phyloP scores from a whole-genome alignment of 2,329 filamentous ascomycete genomes.

The Ophiostoma montium region DNA sequence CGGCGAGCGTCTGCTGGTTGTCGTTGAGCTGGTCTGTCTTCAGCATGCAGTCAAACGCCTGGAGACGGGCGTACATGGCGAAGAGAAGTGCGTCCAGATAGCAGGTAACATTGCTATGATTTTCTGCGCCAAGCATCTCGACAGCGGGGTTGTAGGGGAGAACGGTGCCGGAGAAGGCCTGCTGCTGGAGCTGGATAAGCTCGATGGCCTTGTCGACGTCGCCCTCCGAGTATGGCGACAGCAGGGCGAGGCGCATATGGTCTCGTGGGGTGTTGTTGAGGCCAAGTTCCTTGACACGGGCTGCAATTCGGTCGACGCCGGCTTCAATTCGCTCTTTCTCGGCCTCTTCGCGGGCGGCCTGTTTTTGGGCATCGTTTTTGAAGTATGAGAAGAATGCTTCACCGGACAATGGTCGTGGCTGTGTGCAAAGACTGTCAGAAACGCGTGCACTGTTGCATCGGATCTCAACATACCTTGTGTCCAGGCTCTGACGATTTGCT shows the following conservation, averaged over 20 bases:
- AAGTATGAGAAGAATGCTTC: conserved; percentile 52
- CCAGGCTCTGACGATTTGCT: conserved; percentile 41
- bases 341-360: conserved; percentile 36
- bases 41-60: conserved; percentile 87
- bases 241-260: conserved; percentile 39
- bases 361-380: conserved; percentile 46
- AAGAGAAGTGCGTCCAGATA: conserved; percentile 86
- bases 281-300: conserved; percentile 27
- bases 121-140: conserved; percentile 71
- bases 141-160: conserved; percentile 57
- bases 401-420: conserved; percentile 33
- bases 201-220: conserved; percentile 63
- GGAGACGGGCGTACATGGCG: conserved; percentile 84
- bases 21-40: conserved; percentile 66
- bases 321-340: conserved; percentile 23
- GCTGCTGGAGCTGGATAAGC: conserved; percentile 63
- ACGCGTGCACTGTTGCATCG: not conserved
- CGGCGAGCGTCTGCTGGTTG: conserved; percentile 56
- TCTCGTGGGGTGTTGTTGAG: conserved; percentile 41
- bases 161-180: conserved; percentile 68
- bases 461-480: conserved; percentile 31
- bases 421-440: too few species aligned
- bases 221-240: conserved; percentile 49
- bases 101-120: conserved; percentile 78
- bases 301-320: conserved; percentile 17